Conservation (phyloP, 148 eudicot species). For the Rhododendron griersonianum region DNA sequence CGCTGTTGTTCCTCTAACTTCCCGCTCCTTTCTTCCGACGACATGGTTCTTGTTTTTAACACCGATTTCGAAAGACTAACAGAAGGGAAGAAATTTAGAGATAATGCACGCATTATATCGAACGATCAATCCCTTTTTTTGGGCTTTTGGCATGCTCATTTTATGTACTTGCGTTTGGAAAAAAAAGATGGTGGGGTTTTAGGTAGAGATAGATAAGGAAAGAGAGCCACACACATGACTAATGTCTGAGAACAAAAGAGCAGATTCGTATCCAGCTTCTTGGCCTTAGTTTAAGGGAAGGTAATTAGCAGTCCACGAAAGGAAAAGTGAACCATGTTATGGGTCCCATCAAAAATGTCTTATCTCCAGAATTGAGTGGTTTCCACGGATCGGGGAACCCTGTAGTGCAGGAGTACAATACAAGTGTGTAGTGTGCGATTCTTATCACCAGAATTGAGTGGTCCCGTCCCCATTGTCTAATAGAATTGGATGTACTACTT, state of each 20-base stretch:
- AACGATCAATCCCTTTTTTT: background rate
- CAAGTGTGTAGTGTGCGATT: no score
- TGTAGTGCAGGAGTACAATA: no score
- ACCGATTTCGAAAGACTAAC: slow-evolving; percentile 10
- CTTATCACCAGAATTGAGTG: background rate
- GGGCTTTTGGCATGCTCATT: background rate
- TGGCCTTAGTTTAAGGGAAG: slow-evolving; percentile 30
- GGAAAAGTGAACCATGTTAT: background rate
- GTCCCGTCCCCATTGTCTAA: no score
- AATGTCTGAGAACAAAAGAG: slow-evolving; percentile 27
- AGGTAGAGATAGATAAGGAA: slow-evolving; percentile 66
- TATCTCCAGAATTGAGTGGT: background rate
- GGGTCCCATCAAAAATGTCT: slow-evolving; percentile 5
- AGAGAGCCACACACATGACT: slow-evolving; percentile 88
- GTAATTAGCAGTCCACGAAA: slow-evolving; percentile 47
- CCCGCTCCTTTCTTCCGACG: slow-evolving; percentile 46
- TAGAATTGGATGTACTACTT: no score
- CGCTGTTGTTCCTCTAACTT: slow-evolving; percentile 18
- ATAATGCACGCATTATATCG: slow-evolving; percentile 33
- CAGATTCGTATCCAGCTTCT: slow-evolving; percentile 35
- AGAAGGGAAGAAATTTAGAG: slow-evolving; percentile 23
- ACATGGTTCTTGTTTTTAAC: slow-evolving; percentile 26
- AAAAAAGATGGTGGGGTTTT: background rate
- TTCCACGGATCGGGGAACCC: background rate
- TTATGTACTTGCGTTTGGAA: background rate